Base-by-base conservation (phyloP, 2,329 filamentous ascomycete species). In the Amesomyces nigricolor region DNA sequence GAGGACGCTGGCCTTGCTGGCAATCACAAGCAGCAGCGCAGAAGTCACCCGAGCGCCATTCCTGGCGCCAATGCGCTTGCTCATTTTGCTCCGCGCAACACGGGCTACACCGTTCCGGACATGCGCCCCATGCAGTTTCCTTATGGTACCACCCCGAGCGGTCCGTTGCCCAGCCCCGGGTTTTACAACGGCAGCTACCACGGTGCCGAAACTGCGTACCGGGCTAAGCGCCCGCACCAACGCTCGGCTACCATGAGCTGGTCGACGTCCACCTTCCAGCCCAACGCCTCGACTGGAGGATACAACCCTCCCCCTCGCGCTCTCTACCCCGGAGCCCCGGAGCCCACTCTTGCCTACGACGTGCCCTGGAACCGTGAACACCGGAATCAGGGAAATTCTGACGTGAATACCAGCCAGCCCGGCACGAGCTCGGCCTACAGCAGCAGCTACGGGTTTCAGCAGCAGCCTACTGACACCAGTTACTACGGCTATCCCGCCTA, bases 61-160 rank as follows among this genome's bases (percentile, higher is more conserved):
- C 32, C 32, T 3, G 32, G 32, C 7, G 32, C 32, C 32, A 35
- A 35, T 35, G 32, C 8, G 3, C 32, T 13, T 16, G 35, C 39
- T 10, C 47, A 35, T 7, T 37, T 47, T n/a, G 19, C 50, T 30
- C 64, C 67, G 42, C 63, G 61, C 11, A 57, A 56, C 32, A 40
- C 38, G 17, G 48, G 47, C 3, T 51, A 40, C 61, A 55, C 17
- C 22, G 58, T 62, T 47, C 64, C 61, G 22, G 53, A 47, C 48
- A 62, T 64, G 46, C 63, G 62, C 47, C 61, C 61, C 17, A 62
- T 62, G 32, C 32, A 35, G 32, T 48, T 38, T 19, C 17, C 14
- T 5, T 48, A 26, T 32, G 17, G 32, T 16, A 16, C 32, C 16
- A 16, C 32, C 17, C 11, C 5, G 5, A 19, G 42, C 11, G 32